Evolutionary conservation across 1,284 basidiomycete genomes (phyloP).

Genomic region (Moesziomyces antarcticus): DNA sequence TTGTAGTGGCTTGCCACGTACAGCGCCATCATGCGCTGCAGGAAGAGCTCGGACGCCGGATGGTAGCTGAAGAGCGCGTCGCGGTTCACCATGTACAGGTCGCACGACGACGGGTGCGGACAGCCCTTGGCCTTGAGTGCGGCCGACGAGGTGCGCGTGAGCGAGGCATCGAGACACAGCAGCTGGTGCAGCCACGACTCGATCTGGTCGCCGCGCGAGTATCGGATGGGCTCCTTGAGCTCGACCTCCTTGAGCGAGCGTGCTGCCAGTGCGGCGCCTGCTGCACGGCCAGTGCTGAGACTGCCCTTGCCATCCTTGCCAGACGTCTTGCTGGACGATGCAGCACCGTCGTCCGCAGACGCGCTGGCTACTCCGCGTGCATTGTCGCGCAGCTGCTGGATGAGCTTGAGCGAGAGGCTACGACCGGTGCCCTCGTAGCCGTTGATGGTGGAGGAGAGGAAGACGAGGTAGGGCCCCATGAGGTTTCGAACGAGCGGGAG

Average conservation of each 20-base stretch:
- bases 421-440: constrained; percentile 99
- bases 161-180: constrained; percentile 91
- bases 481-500: constrained; percentile 93
- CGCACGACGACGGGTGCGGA: constrained; percentile 92
- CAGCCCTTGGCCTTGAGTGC: constrained; percentile 53
- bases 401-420: constrained; percentile 94
- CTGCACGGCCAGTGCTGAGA: constrained; percentile 45
- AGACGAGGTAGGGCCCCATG: constrained; percentile 96
- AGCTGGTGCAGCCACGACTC: constrained; percentile 94
- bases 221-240: constrained; percentile 94
- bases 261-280: constrained; percentile 70
- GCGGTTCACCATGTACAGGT: constrained; percentile 93
- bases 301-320: constrained; percentile 69
- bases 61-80: constrained; percentile 98
- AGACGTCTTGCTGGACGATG: constrained; percentile 68
- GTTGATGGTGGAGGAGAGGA: constrained; percentile 98
- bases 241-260: constrained; percentile 92
- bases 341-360: constrained; percentile 70
- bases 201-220: constrained; percentile 84
- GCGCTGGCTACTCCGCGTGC: constrained; percentile 70
- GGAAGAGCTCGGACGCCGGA: constrained; percentile 93
- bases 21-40: constrained; percentile 97
- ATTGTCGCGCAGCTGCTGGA: constrained; percentile 90
- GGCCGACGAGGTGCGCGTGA: constrained; percentile 72
- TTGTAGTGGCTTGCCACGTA: constrained; percentile 99